Base-by-base conservation (phyloP, 2,329 filamentous ascomycete species). In the Tolypocladium endophyticum region DNA sequence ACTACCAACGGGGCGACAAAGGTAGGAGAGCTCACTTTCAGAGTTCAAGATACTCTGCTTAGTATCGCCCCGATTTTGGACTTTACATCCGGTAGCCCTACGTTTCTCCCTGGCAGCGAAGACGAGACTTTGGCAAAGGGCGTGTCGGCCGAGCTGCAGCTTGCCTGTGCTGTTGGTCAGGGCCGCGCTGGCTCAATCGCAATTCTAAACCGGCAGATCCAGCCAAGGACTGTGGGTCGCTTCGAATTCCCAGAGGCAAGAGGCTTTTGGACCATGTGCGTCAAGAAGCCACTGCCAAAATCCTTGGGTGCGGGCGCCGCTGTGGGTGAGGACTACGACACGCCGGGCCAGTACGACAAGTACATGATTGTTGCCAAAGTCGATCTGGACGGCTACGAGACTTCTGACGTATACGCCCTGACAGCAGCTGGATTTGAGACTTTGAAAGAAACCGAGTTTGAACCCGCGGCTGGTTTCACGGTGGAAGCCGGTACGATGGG, bases 381-480 rank as follows among this genome's bases (percentile, higher is more conserved):
- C 11, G 81, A 85, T 55, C 74, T 84, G 25, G 84, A 87, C 60
- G 87, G 86, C 1, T 87, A 85, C 60, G 90, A 93, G 72, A 87
- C 85, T 52, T 93, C 90, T 0, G 86, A 90, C 59, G 87, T 95
- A 2, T 92, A 92, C 67, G 82, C 84, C 47, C 78, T 93, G 45
- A 89, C 87, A n/a, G 84, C 83, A 1, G 85, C 86, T 36, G 86
- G 86, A 3, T 86, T 95, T 61, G 87, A 92, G 70, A 85, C 88
- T 45, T 80, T 93, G 9, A 84, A 85, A 41, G 90, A 88, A 45
- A 91, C 92, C 0, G 94, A 99, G 68, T 97, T 97, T 70, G 95
- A 99, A 62, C 86, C 89, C 4, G 90, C 90, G 54, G 90, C 92
- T 63, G 94, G 92, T 33, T 84, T 87, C 38, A 97, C 94, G 0